phyloP scores from a whole-genome alignment of 345 rosid species.

The Aurinia saxatilis region DNA sequence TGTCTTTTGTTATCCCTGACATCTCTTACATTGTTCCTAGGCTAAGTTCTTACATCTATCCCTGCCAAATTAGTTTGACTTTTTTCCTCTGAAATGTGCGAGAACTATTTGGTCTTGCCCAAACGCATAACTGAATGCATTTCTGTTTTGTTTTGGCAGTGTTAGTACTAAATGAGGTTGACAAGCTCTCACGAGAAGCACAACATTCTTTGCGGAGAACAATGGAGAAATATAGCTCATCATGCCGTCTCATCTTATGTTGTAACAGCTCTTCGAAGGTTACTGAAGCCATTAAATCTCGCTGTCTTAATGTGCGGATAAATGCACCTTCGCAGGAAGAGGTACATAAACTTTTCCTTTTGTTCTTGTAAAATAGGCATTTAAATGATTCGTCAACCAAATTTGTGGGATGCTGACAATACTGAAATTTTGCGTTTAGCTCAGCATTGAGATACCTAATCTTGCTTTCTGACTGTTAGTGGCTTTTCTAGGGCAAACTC shows the following conservation, averaged over 20 bases:
- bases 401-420: background rate
- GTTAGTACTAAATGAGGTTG: constrained; percentile 92
- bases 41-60: background rate
- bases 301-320: constrained; percentile 87
- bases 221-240: constrained; percentile 95
- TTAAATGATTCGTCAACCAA: background rate
- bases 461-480: background rate
- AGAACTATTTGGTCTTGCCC: background rate
- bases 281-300: constrained; percentile 91
- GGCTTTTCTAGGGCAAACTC: background rate
- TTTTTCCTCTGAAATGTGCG: background rate
- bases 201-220: constrained; percentile 97
- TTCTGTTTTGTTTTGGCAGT: constrained; percentile 36
- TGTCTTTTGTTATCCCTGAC: background rate
- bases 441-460: background rate
- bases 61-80: background rate
- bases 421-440: background rate
- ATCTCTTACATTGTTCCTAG: background rate
- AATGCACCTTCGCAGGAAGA: constrained; percentile 87
- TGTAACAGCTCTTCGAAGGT: constrained; percentile 97
- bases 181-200: constrained; percentile 98
- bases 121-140: background rate
- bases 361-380: background rate
- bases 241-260: constrained; percentile 84
- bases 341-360: constrained; percentile 33